Percentiles rank a stretch among this genome's conserved stretches.
These are phyloP conservation scores for Colletotrichum spaethianum DNA, from an alignment of 2,329 filamentous ascomycete genomes.

Conservation along the genomic window DNA sequence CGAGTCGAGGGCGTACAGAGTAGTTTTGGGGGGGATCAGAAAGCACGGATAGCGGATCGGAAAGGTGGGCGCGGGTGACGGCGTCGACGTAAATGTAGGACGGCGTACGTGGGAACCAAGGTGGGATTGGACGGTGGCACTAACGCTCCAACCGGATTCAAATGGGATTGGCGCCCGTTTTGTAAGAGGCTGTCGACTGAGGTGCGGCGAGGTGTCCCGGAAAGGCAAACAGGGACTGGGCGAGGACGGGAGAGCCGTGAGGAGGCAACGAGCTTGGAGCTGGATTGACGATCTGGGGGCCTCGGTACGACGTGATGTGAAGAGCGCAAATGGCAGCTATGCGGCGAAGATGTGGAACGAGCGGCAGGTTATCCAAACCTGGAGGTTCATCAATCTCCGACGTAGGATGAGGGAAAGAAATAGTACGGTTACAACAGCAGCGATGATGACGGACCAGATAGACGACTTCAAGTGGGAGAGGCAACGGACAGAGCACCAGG, in stretches of 20 bases:
- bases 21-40: background rate
- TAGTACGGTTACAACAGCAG: conserved; percentile 1
- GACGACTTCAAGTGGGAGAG: conserved; percentile 6
- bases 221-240: background rate
- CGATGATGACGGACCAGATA: conserved; percentile 11
- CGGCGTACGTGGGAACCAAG: conserved; percentile 20
- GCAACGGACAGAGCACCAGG: conserved; percentile 12
- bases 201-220: conserved; percentile 2
- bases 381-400: conserved; percentile 35
- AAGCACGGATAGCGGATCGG: conserved; percentile 1
- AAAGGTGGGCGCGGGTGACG: conserved; percentile 25
- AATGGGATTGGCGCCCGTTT: conserved; percentile 28
- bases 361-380: conserved; percentile 25
- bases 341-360: conserved; percentile 22
- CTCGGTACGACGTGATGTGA: conserved; percentile 4
- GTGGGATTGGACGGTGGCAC: conserved; percentile 29
- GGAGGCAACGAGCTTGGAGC: background rate
- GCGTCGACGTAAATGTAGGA: conserved; percentile 17
- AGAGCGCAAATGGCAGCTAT: background rate
- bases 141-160: conserved; percentile 25
- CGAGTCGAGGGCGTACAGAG: background rate
- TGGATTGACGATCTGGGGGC: no score
- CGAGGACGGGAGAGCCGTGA: no score
- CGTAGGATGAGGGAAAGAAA: conserved; percentile 24
- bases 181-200: conserved; percentile 20